A percentile compares a stretch with the other conserved stretches of the same genome.
These are phyloP conservation scores for Solanum appendiculatum DNA, from an alignment of 257 asterid species.

Conservation along the genomic window DNA sequence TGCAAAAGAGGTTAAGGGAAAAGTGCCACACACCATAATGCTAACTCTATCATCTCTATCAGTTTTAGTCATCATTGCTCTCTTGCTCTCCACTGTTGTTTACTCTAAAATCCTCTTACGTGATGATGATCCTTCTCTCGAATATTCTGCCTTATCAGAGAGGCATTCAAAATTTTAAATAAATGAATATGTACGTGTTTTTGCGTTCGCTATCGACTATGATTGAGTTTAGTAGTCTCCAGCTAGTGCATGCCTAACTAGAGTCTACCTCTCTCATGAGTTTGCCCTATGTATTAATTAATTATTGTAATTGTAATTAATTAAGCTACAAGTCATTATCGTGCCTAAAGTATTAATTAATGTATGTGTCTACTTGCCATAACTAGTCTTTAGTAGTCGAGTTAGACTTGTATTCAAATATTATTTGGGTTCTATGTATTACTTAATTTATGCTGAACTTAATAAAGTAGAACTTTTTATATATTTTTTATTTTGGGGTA, in stretches of 20 bases:
- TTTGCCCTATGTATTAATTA: not conserved
- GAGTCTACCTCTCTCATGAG: not conserved
- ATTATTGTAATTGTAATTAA: not conserved
- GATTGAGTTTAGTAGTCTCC: not conserved
- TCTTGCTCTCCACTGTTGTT: constrained; percentile 26
- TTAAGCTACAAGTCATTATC: not conserved
- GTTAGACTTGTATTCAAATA: not conserved
- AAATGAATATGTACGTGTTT: accelerated
- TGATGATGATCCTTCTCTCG: constrained; percentile 23
- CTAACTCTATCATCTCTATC: constrained; percentile 31
- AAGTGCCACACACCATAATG: constrained; percentile 24
- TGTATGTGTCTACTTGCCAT: not conserved
- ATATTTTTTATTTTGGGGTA: not conserved
- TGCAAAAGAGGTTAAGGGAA: constrained; percentile 39
- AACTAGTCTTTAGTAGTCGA: not conserved
- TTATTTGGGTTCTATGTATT: not conserved
- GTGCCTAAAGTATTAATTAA: not conserved
- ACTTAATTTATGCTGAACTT: not conserved
- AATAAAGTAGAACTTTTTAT: not conserved
- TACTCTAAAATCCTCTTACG: constrained; percentile 27
- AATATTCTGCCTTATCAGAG: not conserved
- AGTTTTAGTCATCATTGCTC: constrained; percentile 19
- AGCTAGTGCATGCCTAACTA: not conserved
- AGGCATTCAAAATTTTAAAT: not conserved
- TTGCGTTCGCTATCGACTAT: not conserved